phyloP scores from a whole-genome alignment of 306 rosid genomes.

The Rosa persica region DNA sequence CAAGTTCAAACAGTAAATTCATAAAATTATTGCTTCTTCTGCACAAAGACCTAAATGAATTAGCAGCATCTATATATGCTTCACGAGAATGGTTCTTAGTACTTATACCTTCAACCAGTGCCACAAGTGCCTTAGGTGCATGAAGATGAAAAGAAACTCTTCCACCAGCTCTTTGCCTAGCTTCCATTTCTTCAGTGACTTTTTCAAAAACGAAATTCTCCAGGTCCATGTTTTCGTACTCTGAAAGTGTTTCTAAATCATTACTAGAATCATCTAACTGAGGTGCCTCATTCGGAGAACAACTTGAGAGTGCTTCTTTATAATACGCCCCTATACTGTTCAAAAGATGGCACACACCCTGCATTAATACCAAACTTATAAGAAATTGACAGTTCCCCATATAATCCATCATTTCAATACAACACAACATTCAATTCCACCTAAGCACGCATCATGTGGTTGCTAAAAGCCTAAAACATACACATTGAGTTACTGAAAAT shows the following conservation, averaged over 20 bases:
- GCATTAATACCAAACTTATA: conserved; percentile 39
- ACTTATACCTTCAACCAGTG: conserved; percentile 75
- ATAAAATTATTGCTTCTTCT: not conserved
- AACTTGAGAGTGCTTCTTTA: conserved; percentile 67
- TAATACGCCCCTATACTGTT: conserved; percentile 68
- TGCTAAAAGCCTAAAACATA: not conserved
- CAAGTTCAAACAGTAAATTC: not conserved
- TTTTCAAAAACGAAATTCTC: conserved; percentile 83
- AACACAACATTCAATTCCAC: not conserved
- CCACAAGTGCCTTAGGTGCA: conserved; percentile 63
- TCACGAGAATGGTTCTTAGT: conserved; percentile 5
- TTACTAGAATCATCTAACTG: conserved; percentile 67
- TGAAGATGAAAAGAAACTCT: conserved; percentile 81
- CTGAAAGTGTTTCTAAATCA: conserved; percentile 68
- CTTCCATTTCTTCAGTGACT: conserved; percentile 86
- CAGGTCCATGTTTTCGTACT: conserved; percentile 89
- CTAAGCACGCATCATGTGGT: not conserved
- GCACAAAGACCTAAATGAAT: conserved; percentile 5
- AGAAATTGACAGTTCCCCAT: not conserved
- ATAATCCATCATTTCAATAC: not conserved
- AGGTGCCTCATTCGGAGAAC: conserved; percentile 59
- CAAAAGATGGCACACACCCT: conserved; percentile 87
- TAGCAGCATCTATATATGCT: not conserved
- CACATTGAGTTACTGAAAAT: not conserved
- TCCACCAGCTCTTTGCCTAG: conserved; percentile 71